phyloP scores from a whole-genome alignment of 768 basidiomycete species.

The Pholiota molesta region DNA sequence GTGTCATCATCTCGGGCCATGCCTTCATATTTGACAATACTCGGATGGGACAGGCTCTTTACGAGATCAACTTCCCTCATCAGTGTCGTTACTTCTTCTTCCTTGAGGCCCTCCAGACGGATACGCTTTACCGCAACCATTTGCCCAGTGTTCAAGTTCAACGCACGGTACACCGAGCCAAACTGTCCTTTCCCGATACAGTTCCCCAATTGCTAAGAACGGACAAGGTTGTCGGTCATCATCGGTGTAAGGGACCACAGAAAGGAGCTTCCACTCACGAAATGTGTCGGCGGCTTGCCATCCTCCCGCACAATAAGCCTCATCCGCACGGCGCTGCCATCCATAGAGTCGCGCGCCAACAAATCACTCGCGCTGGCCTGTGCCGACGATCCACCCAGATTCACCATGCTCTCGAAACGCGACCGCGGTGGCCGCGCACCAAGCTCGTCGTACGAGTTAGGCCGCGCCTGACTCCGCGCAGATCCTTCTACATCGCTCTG shows the following conservation, averaged over 20 bases:
- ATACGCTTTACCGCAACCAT: conserved; percentile 99
- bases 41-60: conserved; percentile 88
- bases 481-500: conserved; percentile 73
- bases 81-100: conserved; percentile 86
- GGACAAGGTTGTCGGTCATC: background rate
- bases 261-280: conserved; percentile 55
- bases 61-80: conserved; percentile 95
- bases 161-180: conserved; percentile 91
- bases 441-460: conserved; percentile 71
- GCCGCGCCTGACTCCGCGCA: conserved; percentile 54
- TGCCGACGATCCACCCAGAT: conserved; percentile 53
- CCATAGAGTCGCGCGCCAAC: conserved; percentile 54
- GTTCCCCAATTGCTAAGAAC: conserved; percentile 89
- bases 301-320: conserved; percentile 80
- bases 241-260: too few relatives aligned
- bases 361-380: conserved; percentile 70
- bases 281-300: conserved; percentile 78
- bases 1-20: conserved; percentile 89
- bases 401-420: conserved; percentile 75
- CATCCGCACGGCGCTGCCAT: conserved; percentile 65
- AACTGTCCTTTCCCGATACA: conserved; percentile 98
- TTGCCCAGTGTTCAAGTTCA: conserved; percentile 92
- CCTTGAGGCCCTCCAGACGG: conserved; percentile 84
- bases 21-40: conserved; percentile 97
- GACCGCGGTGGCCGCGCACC: conserved; percentile 54